Percentiles rank a stretch among this genome's conserved stretches.
phyloP scores from a whole-genome alignment of 331 rosid genomes.

The Malus hybrid region DNA sequence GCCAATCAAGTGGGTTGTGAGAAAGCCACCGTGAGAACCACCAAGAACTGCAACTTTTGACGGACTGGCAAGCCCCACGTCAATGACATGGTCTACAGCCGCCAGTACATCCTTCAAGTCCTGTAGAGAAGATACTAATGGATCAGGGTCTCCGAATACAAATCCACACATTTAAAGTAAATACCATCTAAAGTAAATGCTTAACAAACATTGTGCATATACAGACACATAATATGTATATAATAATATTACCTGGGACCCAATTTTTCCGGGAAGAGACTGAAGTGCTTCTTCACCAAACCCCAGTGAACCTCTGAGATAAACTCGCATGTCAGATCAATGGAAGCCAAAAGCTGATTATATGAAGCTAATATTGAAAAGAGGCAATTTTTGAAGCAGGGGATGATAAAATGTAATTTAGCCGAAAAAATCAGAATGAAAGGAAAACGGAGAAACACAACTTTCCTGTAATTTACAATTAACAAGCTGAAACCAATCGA shows the following conservation, averaged over 20 bases:
- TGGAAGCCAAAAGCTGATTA: not conserved
- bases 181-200: not conserved
- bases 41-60: constrained; percentile 72
- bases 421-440: no score
- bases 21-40: constrained; percentile 94
- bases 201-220: not conserved
- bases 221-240: not conserved
- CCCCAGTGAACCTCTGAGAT: constrained; percentile 79
- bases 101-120: constrained; percentile 73
- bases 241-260: constrained; percentile 39
- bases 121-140: constrained; percentile 31
- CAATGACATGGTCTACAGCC: constrained; percentile 64
- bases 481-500: constrained; percentile 69
- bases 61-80: constrained; percentile 58
- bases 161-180: no score
- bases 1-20: constrained; percentile 92
- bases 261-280: constrained; percentile 75
- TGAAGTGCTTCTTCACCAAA: constrained; percentile 98
- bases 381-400: no score
- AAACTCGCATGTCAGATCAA: constrained; percentile 17
- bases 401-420: no score
- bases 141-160: constrained; percentile 13
- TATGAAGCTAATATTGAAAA: no score
- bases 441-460: not conserved
- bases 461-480: constrained; percentile 77